These are phyloP conservation scores for Dryas alaskensis DNA, from an alignment of 306 rosid species.

Conservation along the genomic window DNA sequence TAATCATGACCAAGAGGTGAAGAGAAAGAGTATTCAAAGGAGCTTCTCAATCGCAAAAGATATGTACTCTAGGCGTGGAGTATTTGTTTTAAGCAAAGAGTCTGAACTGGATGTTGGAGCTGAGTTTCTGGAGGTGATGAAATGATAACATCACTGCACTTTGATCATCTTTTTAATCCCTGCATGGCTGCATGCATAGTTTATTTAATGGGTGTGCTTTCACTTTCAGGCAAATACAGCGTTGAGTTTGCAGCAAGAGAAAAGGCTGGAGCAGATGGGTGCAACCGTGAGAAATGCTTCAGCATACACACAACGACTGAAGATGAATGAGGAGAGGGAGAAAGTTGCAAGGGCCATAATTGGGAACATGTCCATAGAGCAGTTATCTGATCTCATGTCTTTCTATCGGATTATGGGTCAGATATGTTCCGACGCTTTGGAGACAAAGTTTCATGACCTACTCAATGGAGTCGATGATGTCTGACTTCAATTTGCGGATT, in stretches of 20 bases:
- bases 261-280: constrained; percentile 20
- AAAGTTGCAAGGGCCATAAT: constrained; percentile 3
- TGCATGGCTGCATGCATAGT: too few relatives aligned
- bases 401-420: constrained; percentile 2
- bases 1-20: constrained; percentile 23
- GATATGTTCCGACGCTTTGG: constrained; percentile 1
- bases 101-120: constrained; percentile 11
- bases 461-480: neutral
- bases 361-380: constrained; percentile 18
- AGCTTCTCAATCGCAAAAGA: constrained; percentile 11
- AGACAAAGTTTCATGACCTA: neutral
- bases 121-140: constrained; percentile 18
- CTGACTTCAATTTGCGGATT: neutral
- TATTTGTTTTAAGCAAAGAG: neutral
- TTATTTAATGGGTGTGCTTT: too few relatives aligned
- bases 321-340: constrained; percentile 13
- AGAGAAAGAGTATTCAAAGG: constrained; percentile 25
- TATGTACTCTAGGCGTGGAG: constrained; percentile 3
- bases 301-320: neutral
- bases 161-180: neutral
- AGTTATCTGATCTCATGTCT: constrained; percentile 11
- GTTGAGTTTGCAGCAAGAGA: constrained; percentile 9
- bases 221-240: constrained; percentile 7
- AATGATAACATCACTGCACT: neutral
- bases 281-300: constrained; percentile 21